phyloP scores from a whole-genome alignment of 495 filamentous ascomycete species.

The Annulohypoxylon moriforme region DNA sequence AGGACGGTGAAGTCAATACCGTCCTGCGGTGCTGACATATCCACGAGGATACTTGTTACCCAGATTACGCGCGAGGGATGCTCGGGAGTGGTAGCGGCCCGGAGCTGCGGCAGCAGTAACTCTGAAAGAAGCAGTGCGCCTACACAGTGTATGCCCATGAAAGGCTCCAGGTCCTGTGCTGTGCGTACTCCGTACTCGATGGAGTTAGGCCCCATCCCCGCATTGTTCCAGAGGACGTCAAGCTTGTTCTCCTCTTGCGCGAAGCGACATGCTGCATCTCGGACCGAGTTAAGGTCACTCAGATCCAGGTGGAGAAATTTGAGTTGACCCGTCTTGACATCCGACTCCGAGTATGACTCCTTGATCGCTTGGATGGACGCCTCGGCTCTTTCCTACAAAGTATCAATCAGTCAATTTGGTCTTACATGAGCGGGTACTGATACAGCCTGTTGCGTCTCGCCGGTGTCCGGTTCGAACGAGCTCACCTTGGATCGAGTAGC shows the following conservation, averaged over 20 bases:
- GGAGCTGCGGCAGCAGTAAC: constrained; percentile 56
- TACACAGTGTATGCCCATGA: constrained; percentile 49
- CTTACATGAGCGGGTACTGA: background rate
- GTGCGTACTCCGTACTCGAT: constrained; percentile 34
- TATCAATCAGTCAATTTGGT: background rate
- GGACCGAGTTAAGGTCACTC: constrained; percentile 61
- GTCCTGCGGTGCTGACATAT: constrained; percentile 37
- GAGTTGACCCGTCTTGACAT: constrained; percentile 30
- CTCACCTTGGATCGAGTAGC: constrained; percentile 46
- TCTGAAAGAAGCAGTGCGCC: constrained; percentile 52
- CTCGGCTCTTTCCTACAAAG: constrained; percentile 42
- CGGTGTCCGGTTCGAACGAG: background rate
- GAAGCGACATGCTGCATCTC: constrained; percentile 54
- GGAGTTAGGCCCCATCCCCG: constrained; percentile 54
- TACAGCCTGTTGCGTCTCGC: constrained; percentile 5
- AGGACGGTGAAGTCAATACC: constrained; percentile 50
- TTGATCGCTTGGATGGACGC: constrained; percentile 41
- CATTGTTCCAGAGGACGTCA: constrained; percentile 68
- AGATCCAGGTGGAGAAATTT: constrained; percentile 57
- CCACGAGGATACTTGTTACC: constrained; percentile 41
- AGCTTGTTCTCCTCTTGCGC: constrained; percentile 54
- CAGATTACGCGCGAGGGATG: constrained; percentile 27
- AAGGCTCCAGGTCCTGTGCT: constrained; percentile 49
- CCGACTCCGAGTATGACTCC: constrained; percentile 16
- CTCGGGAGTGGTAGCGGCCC: constrained; percentile 12